These are phyloP conservation scores for Fusarium veterinarium DNA, from an alignment of 2,329 filamentous ascomycete species.

Conservation along the genomic window DNA sequence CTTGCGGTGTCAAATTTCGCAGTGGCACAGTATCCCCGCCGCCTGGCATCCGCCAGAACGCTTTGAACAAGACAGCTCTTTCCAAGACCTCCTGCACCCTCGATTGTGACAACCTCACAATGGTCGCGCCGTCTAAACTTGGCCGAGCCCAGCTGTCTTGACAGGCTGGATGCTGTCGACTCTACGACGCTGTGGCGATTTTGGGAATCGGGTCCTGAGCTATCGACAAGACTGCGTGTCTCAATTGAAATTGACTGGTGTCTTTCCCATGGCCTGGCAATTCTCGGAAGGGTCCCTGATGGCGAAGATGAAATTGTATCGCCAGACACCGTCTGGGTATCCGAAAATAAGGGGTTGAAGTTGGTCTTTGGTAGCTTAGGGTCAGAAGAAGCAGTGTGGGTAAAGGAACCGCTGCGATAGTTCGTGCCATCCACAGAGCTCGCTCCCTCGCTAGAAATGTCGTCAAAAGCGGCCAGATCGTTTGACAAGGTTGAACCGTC, in stretches of 20 bases:
- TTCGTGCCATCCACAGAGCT: conserved; percentile 67
- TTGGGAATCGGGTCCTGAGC: conserved; percentile 54
- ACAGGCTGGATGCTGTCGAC: conserved; percentile 61
- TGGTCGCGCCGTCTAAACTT: conserved; percentile 72
- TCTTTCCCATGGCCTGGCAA: conserved; percentile 62
- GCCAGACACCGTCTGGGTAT: conserved; percentile 55
- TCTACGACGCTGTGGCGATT: conserved; percentile 58
- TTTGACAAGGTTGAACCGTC: conserved; percentile 66
- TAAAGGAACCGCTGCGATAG: conserved; percentile 62
- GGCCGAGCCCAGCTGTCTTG: conserved; percentile 64
- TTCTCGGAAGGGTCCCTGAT: conserved; percentile 54
- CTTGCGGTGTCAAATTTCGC: conserved; percentile 74
- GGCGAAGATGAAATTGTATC: conserved; percentile 61
- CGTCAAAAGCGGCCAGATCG: conserved; percentile 60
- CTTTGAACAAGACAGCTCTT: conserved; percentile 74
- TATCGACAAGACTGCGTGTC: conserved; percentile 59
- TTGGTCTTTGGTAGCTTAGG: conserved; percentile 52
- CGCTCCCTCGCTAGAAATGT: conserved; percentile 69
- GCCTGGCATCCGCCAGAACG: conserved; percentile 69
- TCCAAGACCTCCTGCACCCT: conserved; percentile 71
- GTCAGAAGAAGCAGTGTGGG: conserved; percentile 58
- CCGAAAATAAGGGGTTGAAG: conserved; percentile 56
- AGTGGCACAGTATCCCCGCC: conserved; percentile 72
- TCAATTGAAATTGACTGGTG: conserved; percentile 64
- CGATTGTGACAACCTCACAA: conserved; percentile 71